Evolutionary conservation across 1,284 basidiomycete species (phyloP).

Genomic region (Sporisorium reilianum): DNA sequence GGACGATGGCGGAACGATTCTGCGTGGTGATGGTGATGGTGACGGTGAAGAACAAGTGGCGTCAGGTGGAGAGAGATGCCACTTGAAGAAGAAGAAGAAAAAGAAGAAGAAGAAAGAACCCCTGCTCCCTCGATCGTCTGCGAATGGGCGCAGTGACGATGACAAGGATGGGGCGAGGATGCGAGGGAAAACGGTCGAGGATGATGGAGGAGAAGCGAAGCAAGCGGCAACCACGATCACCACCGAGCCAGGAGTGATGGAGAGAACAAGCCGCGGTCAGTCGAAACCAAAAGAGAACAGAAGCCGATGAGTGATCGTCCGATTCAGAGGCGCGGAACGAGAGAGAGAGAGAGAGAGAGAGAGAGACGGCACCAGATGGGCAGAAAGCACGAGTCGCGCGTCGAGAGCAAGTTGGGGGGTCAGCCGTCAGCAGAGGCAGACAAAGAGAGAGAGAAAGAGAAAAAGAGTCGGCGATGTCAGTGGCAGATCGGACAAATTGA

Average conservation of each 20-base stretch:
- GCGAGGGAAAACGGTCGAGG: background rate
- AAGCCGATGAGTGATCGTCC: background rate
- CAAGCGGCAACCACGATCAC: background rate
- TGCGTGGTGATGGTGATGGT: background rate
- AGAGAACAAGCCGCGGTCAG: constrained; percentile 1
- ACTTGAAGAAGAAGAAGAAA: background rate
- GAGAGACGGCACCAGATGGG: too few species aligned
- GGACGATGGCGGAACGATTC: background rate
- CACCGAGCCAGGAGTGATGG: background rate
- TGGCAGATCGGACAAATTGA: constrained; percentile 7
- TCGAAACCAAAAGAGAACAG: background rate
- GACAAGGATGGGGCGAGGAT: background rate
- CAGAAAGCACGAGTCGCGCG: background rate
- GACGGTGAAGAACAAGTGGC: background rate
- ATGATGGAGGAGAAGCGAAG: background rate
- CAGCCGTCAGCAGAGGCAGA: background rate
- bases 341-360: background rate
- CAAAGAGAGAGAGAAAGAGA: background rate
- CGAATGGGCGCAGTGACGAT: constrained; percentile 20
- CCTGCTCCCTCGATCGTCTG: constrained; percentile 22
- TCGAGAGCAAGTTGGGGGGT: background rate
- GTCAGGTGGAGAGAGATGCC: background rate
- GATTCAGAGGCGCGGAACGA: too few species aligned
- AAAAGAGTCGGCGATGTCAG: constrained; percentile 9
- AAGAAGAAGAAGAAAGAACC: background rate